Evolutionary conservation across 257 asterid species (phyloP).

Genomic region (Solanum chmielewskii): DNA sequence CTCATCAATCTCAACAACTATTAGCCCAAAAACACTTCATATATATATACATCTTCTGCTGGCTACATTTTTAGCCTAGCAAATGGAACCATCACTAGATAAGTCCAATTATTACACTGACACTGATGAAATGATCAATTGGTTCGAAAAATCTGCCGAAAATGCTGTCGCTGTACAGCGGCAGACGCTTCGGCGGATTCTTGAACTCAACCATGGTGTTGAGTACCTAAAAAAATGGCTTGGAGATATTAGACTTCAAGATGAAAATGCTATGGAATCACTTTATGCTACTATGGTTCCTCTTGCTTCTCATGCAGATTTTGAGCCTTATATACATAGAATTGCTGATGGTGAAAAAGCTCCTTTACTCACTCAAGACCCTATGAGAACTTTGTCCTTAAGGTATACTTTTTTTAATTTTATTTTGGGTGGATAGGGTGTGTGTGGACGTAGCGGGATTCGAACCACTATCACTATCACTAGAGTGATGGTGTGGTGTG

Average conservation of each 20-base stretch:
- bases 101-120: neutral
- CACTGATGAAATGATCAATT: constrained; percentile 16
- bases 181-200: constrained; percentile 42
- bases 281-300: constrained; percentile 54
- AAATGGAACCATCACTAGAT: neutral
- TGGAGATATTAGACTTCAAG: constrained; percentile 22
- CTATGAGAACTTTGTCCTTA: constrained; percentile 52
- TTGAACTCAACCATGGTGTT: constrained; percentile 28
- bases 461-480: neutral
- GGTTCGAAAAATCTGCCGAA: constrained; percentile 58
- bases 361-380: constrained; percentile 47
- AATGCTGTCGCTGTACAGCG: constrained; percentile 36
- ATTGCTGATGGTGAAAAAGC: constrained; percentile 56
- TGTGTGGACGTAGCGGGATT: neutral
- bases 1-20: neutral
- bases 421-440: neutral
- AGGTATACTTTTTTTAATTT: constrained; percentile 23
- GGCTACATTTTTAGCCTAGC: neutral
- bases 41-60: neutral
- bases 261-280: constrained; percentile 41
- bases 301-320: constrained; percentile 68
- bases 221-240: constrained; percentile 62
- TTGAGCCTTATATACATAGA: constrained; percentile 60
- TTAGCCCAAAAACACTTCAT: neutral
- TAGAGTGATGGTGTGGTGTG: too few relatives aligned